Evolutionary conservation across 2,329 filamentous ascomycete species (phyloP).

Genomic region (Fusarium keratoplasticum): DNA sequence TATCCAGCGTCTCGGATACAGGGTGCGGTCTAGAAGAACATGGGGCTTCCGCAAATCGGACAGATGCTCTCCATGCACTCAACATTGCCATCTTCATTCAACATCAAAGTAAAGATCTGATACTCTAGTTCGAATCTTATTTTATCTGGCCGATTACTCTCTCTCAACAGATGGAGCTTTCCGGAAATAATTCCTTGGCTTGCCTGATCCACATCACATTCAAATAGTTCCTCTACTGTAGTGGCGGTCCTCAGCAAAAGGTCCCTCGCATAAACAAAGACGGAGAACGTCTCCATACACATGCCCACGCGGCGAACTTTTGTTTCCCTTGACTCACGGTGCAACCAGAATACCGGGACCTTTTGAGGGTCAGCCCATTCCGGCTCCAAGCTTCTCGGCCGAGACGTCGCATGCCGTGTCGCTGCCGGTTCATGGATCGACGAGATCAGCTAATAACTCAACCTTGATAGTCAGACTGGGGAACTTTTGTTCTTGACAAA

Average conservation of each 20-base stretch:
- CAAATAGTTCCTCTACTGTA: neutral
- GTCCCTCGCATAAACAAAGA: constrained; percentile 19
- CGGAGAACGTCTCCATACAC: constrained; percentile 15
- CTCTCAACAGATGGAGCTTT: neutral
- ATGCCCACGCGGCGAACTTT: constrained; percentile 34
- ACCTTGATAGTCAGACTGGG: neutral
- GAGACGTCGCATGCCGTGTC: neutral
- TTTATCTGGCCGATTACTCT: neutral
- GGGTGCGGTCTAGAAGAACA: constrained; percentile 1
- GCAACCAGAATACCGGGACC: constrained; percentile 27
- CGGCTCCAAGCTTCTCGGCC: constrained; percentile 14
- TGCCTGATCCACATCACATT: constrained; percentile 16
- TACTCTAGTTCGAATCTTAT: constrained; percentile 1
- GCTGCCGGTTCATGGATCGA: neutral
- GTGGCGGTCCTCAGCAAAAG: constrained; percentile 24
- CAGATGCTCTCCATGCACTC: neutral
- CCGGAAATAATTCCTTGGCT: neutral
- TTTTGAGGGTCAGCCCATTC: constrained; percentile 29
- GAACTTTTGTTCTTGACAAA: neutral
- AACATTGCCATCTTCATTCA: neutral
- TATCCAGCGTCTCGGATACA: constrained; percentile 10
- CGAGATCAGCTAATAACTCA: neutral
- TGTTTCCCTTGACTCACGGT: constrained; percentile 22
- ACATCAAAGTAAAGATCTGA: neutral
- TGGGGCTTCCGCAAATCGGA: neutral